These are phyloP conservation scores for Kodamaea arcana DNA, from an alignment of 1,139 yeast genomes.

Conservation along the genomic window DNA sequence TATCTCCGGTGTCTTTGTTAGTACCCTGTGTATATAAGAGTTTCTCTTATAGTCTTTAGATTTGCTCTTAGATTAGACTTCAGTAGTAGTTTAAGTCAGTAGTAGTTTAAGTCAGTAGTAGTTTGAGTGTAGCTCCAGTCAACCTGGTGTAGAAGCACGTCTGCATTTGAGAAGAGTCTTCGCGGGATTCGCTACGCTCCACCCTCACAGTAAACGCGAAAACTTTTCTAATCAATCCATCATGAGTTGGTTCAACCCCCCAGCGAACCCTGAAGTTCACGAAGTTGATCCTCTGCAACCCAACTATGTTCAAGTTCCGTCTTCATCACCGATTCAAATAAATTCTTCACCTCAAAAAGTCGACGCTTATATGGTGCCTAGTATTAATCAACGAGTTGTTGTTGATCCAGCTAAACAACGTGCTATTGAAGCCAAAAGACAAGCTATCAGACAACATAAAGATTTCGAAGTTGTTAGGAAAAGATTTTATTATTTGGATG, in stretches of 20 bases:
- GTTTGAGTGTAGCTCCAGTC: no score
- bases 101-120: no score
- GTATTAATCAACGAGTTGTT: background rate
- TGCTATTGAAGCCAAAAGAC: constrained; percentile 33
- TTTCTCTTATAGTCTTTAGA: no score
- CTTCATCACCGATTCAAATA: constrained; percentile 14
- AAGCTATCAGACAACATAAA: constrained; percentile 38
- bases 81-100: no score
- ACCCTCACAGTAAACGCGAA: no score
- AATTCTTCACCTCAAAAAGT: constrained; percentile 12
- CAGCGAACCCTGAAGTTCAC: constrained; percentile 16
- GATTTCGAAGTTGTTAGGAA: constrained; percentile 49
- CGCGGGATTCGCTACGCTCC: no score
- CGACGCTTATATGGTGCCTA: background rate
- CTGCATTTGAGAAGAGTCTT: no score
- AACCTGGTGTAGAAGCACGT: no score
- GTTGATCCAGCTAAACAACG: constrained; percentile 23
- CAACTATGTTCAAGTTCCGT: constrained; percentile 15
- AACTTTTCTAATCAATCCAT: background rate
- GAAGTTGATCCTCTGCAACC: constrained; percentile 6
- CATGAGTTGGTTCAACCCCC: constrained; percentile 36
- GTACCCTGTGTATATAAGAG: no score
- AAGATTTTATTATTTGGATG: constrained; percentile 43
- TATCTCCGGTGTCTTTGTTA: no score
- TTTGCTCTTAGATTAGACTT: no score